Percentiles rank a stretch among this genome's conserved stretches.
These are phyloP conservation scores for Dothideomycetes sp. DNA, from an alignment of 2,329 filamentous ascomycete species.

Conservation along the genomic window DNA sequence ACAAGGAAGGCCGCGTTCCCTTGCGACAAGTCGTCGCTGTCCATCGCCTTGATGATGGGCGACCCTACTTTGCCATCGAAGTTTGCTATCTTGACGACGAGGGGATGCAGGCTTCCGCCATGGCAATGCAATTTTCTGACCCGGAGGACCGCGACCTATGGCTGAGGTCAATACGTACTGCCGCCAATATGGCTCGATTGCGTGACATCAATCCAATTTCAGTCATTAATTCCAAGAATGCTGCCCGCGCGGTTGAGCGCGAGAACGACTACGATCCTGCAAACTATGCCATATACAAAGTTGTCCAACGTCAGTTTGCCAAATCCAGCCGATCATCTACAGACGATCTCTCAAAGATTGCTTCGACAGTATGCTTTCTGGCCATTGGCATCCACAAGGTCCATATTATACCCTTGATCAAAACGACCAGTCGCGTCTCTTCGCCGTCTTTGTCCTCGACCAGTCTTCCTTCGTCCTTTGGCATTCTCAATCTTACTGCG, in stretches of 20 bases:
- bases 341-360: conserved; percentile 57
- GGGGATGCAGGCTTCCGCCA: conserved; percentile 49
- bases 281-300: conserved; percentile 59
- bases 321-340: conserved; percentile 51
- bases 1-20: conserved; percentile 49
- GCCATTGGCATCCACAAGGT: conserved; percentile 61
- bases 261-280: conserved; percentile 60
- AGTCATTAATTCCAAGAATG: conserved; percentile 52
- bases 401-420: conserved; percentile 58
- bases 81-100: conserved; percentile 61
- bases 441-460: conserved; percentile 39
- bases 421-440: conserved; percentile 43
- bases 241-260: conserved; percentile 53
- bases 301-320: conserved; percentile 51
- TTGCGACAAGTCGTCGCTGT: conserved; percentile 59
- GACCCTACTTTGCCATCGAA: conserved; percentile 57
- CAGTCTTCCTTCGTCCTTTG: conserved; percentile 38
- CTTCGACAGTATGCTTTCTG: conserved; percentile 57
- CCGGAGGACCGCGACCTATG: conserved; percentile 57
- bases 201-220: conserved; percentile 46
- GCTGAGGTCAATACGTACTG: conserved; percentile 53
- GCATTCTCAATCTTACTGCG: conserved; percentile 53
- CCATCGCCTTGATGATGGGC: conserved; percentile 57
- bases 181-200: conserved; percentile 47
- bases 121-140: conserved; percentile 56